Evolutionary conservation across 805 yeast genomes (phyloP).

Genomic region (Wickerhamiella nectarea): DNA sequence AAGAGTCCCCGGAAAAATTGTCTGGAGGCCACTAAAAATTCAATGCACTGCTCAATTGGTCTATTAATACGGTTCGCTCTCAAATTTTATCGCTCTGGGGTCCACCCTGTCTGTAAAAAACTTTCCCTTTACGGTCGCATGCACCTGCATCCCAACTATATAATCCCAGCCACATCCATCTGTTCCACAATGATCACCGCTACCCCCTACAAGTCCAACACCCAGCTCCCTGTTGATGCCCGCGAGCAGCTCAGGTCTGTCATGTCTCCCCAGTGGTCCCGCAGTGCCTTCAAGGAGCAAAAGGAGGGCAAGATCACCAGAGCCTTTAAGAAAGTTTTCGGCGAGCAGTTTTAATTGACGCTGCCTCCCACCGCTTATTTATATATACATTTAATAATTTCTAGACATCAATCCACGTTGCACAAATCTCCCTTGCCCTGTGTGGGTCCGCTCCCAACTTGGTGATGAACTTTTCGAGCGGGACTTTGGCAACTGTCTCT

Average conservation of each 20-base stretch:
- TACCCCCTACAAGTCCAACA: neutral
- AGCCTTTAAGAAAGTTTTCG: slow-evolving; percentile 4
- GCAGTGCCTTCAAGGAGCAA: slow-evolving; percentile 4
- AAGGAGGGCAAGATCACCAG: slow-evolving; percentile 5
- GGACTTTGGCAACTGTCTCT: slow-evolving; percentile 1
- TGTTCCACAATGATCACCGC: slow-evolving; percentile 1
- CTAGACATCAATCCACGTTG: neutral
- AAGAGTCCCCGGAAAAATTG: neutral
- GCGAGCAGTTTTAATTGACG: slow-evolving; percentile 7
- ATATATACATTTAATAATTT: neutral
- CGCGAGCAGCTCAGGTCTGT: slow-evolving; percentile 1
- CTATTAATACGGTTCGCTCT: neutral
- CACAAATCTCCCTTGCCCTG: neutral
- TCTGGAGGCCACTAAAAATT: neutral
- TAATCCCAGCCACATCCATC: neutral
- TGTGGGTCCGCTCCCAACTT: neutral
- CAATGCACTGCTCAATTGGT: neutral
- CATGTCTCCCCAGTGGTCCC: slow-evolving; percentile 8
- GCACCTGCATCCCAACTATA: neutral
- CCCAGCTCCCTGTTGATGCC: neutral
- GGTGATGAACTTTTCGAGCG: neutral
- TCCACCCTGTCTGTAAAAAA: neutral
- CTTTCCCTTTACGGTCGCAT: neutral
- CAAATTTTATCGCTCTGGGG: neutral
- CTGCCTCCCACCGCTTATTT: neutral